Base-by-base conservation (phyloP, 2,329 filamentous ascomycete species). In the Botrytis porri region DNA sequence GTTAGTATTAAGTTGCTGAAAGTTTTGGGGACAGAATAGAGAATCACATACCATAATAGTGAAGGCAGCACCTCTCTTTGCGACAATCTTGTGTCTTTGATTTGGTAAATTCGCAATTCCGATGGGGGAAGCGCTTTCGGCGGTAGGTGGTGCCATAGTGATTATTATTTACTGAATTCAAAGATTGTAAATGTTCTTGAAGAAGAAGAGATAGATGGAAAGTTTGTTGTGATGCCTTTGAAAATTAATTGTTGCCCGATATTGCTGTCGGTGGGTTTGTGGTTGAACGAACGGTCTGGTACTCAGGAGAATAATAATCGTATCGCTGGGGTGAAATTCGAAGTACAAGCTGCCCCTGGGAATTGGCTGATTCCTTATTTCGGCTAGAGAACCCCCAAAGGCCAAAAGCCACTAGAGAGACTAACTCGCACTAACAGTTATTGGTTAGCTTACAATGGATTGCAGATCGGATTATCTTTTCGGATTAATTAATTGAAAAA, bases 51-150 rank as follows among this genome's bases (percentile, higher is more conserved):
- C 96, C 96, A 99, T 99, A 82, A 99, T 98, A 78, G 96, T 99
- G 86, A 99, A 99, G 82, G 95, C 93, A 81, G 96, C 97, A 86
- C 96, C 96, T 85, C 97, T 92, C 85, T 92, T 90, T 76, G 87
- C 88, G 81, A 92, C 90, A 82, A 92, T 92, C 86, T 92, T 92
- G 85, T 92, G 90, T 81, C 90, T 87, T 86, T 92, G 90, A 85
- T 92, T 92, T 79, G 89, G 89, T 81, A 91, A 84, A 84, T 92
- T 92, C 85, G 90, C 89, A 85, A 92, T 92, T 84, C 90, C 90
- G 88, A 92, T 91, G 80, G 88, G 88, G 81, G 88, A 89, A 80
- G 88, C 88, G 83, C 86, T 89, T 83, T 89, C 88, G 77, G 86
- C 83, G 81, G 86, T 82, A 78, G 86, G 81, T 79, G 86, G 83